phyloP scores from a whole-genome alignment of 139 green algal species.

The Mesotaenium endlicherianum region DNA sequence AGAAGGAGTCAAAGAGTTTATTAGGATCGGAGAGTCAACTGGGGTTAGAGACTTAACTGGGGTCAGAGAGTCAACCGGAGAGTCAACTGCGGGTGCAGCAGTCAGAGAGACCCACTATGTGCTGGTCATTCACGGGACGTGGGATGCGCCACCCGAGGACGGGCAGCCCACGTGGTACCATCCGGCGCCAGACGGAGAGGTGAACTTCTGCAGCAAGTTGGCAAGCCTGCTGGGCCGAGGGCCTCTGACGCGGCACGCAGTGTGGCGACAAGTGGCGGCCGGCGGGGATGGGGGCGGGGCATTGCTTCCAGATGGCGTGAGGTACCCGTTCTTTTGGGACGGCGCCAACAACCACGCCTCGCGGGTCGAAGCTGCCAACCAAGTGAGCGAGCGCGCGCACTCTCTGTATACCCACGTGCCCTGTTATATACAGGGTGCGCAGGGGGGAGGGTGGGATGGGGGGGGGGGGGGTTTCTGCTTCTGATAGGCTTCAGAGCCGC shows the following conservation, averaged over 20 bases:
- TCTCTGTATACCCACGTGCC: neutral
- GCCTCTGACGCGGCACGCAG: neutral
- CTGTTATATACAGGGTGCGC: neutral
- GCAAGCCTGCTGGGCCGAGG: neutral
- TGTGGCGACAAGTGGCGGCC: neutral
- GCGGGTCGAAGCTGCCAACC: neutral
- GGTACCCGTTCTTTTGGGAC: constrained; percentile 40
- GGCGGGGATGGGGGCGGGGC: too few relatives aligned
- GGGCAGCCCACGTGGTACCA: constrained; percentile 20
- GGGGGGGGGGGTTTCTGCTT: neutral
- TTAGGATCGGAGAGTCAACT: too few relatives aligned
- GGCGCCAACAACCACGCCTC: constrained; percentile 18
- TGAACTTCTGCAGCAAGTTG: constrained; percentile 8
- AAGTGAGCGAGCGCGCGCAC: neutral
- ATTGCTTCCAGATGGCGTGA: constrained; percentile 2
- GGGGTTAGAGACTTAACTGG: too few relatives aligned
- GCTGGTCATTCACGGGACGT: constrained; percentile 29
- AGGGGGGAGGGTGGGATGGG: neutral
- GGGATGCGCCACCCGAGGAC: neutral
- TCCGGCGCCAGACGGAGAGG: neutral
- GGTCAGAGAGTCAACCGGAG: too few relatives aligned
- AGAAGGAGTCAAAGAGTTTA: too few relatives aligned
- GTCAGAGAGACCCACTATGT: constrained; percentile 21
- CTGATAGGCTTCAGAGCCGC: too few relatives aligned
- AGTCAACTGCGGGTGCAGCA: too few relatives aligned